These are phyloP conservation scores for Triticum urartu DNA, from an alignment of 176 grass and related monocot genomes.

Conservation along the genomic window DNA sequence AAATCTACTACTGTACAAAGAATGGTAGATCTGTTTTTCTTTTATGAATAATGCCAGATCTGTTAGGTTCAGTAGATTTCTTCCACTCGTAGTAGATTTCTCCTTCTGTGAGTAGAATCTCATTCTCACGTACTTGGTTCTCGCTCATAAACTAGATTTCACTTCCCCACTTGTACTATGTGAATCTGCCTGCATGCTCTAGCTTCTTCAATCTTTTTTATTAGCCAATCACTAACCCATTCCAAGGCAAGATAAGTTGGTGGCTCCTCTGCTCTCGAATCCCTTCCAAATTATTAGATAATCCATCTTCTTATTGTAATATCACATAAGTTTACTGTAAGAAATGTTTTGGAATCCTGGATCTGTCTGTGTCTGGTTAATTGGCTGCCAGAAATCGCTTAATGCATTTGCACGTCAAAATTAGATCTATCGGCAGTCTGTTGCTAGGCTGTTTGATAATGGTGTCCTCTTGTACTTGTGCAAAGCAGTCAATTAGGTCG, in stretches of 20 bases:
- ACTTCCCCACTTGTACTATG: background rate
- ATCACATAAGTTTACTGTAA: background rate
- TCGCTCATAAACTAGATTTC: background rate
- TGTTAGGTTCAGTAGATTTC: no score
- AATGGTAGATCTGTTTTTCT: no score
- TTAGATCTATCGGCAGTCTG: background rate
- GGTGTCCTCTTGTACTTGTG: background rate
- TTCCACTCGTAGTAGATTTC: no score
- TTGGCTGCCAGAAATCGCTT: background rate
- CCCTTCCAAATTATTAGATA: background rate
- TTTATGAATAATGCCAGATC: no score
- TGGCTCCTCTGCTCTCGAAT: background rate
- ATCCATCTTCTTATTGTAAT: background rate
- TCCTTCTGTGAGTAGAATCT: background rate
- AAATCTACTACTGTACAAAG: no score
- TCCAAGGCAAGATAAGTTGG: background rate
- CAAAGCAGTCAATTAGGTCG: background rate
- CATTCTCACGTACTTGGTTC: background rate
- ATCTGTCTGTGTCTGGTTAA: background rate
- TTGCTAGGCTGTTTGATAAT: background rate
- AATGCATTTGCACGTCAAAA: background rate
- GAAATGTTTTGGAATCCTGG: background rate
- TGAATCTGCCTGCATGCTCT: background rate
- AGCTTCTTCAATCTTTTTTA: no score
- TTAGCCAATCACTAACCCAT: background rate